Evolutionary conservation across 192 early-diverging fungal species (phyloP).

Genomic region (Obelidium mucronatum): DNA sequence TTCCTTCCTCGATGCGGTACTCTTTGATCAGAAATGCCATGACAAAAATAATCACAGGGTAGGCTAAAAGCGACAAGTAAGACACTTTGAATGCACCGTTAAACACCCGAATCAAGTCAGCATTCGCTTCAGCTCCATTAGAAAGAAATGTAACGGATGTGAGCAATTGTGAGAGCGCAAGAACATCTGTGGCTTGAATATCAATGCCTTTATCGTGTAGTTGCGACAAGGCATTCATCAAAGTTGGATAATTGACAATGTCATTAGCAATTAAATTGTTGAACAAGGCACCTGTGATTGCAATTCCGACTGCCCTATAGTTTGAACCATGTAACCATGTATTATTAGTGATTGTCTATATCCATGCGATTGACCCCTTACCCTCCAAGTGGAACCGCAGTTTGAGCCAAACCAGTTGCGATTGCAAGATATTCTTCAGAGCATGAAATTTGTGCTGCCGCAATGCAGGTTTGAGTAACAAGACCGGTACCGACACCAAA

Average conservation of each 20-base stretch:
- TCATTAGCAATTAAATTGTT: conserved; percentile 55
- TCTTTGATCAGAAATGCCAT: conserved; percentile 50
- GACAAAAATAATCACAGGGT: conserved; percentile 46
- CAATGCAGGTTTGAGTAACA: conserved; percentile 75
- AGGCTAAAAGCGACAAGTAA: conserved; percentile 39
- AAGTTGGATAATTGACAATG: conserved; percentile 34
- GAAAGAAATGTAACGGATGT: not conserved
- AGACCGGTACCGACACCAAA: conserved; percentile 78
- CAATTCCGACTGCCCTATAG: conserved; percentile 71
- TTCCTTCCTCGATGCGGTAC: conserved; percentile 26
- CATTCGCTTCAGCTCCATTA: conserved; percentile 13
- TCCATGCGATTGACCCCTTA: conserved; percentile 65
- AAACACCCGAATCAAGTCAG: conserved; percentile 36
- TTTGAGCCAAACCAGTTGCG: conserved; percentile 73
- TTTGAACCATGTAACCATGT: conserved; percentile 59
- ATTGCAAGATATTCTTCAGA: conserved; percentile 69
- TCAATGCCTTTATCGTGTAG: not conserved
- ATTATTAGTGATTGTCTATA: conserved; percentile 65
- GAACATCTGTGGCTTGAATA: conserved; percentile 12
- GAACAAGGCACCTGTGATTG: conserved; percentile 65
- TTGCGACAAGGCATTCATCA: not conserved
- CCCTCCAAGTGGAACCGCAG: conserved; percentile 67
- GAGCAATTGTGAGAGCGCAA: conserved; percentile 5
- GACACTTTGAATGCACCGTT: conserved; percentile 32
- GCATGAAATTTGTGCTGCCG: conserved; percentile 76